phyloP scores from a whole-genome alignment of 1,284 basidiomycete genomes.

The Apiotrichum siamense region DNA sequence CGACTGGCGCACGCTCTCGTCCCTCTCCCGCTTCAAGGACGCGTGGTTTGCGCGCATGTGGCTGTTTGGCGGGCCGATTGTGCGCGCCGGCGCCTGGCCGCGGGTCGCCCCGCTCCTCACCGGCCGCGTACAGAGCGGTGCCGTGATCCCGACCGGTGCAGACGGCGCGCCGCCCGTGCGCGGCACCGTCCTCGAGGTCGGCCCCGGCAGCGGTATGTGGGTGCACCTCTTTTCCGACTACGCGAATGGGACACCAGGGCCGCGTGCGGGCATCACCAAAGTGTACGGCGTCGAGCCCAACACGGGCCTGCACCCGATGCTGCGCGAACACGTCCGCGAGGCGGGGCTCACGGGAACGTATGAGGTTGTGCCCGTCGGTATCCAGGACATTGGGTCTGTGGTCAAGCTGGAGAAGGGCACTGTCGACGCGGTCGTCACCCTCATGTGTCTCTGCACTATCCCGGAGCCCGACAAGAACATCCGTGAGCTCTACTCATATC shows the following conservation, averaged over 20 bases:
- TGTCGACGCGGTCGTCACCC: slow-evolving; percentile 14
- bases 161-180: slow-evolving; percentile 1
- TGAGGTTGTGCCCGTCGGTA: slow-evolving; percentile 14
- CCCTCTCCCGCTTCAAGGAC: slow-evolving; percentile 4
- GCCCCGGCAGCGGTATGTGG: slow-evolving; percentile 17
- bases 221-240: slow-evolving; percentile 13
- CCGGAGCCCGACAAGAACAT: slow-evolving; percentile 16
- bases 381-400: slow-evolving; percentile 8
- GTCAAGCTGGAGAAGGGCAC: slow-evolving; percentile 1
- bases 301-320: slow-evolving; percentile 4
- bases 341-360: slow-evolving; percentile 12
- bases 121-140: slow-evolving; percentile 7
- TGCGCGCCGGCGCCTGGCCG: slow-evolving; percentile 5
- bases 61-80: slow-evolving; percentile 2
- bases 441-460: slow-evolving; percentile 17
- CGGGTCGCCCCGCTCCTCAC: slow-evolving; percentile 13
- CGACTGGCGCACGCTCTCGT: slow-evolving; percentile 2
- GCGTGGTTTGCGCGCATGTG: slow-evolving; percentile 14
- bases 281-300: slow-evolving; percentile 18
- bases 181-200: slow-evolving; percentile 15
- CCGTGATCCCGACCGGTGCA: background rate
- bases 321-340: background rate
- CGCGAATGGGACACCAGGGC: background rate
- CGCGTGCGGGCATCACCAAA: background rate
- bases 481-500: slow-evolving; percentile 17